A percentile compares a stretch with the other conserved stretches of the same genome.
These are phyloP conservation scores for Acer yangbiense DNA, from an alignment of 345 rosid species.

Conservation along the genomic window DNA sequence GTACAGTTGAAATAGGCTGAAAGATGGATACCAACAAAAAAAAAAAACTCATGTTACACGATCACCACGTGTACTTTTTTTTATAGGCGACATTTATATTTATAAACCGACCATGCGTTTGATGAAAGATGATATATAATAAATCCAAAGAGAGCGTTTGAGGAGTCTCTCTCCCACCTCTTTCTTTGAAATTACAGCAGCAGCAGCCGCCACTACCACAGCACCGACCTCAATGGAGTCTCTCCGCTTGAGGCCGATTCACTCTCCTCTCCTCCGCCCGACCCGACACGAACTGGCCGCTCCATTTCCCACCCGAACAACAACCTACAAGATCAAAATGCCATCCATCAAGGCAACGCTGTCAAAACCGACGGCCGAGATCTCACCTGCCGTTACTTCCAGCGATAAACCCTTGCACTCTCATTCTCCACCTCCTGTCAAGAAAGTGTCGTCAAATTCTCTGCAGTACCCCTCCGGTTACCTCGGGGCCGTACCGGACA, in stretches of 20 bases:
- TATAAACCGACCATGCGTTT: background rate
- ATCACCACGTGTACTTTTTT: too few species aligned
- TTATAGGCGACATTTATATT: too few species aligned
- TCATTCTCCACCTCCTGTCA: constrained; percentile 23
- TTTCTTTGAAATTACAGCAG: background rate
- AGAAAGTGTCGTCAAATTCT: constrained; percentile 53
- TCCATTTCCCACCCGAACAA: background rate
- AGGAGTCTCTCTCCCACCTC: background rate
- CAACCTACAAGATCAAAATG: constrained; percentile 14
- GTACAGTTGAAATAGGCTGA: too few species aligned
- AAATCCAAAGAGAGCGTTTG: background rate
- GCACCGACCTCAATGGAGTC: constrained; percentile 15
- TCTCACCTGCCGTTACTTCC: constrained; percentile 26
- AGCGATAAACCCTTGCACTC: constrained; percentile 22
- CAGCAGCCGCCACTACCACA: background rate
- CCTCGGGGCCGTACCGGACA: constrained; percentile 80
- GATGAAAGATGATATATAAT: background rate
- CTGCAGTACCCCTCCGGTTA: constrained; percentile 79
- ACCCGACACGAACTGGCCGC: too few species aligned
- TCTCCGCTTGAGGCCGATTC: background rate
- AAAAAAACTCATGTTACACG: too few species aligned
- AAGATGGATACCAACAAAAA: too few species aligned
- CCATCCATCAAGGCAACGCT: constrained; percentile 27
- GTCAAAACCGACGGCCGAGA: constrained; percentile 30
- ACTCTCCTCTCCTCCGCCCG: background rate